Conservation (phyloP, 345 rosid species). For the Acer saccharum region DNA sequence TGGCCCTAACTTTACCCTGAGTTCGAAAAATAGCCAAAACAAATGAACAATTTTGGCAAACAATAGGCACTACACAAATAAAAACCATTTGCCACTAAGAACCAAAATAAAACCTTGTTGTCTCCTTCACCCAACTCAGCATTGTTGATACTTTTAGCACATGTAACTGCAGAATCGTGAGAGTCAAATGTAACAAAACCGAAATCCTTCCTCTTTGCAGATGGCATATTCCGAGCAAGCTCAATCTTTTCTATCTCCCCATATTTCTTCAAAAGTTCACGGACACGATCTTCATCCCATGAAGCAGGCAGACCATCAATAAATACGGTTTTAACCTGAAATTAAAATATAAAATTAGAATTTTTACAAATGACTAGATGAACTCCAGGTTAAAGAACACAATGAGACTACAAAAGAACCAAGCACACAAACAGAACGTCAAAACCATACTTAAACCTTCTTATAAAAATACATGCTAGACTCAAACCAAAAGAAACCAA, state of each 20-base stretch:
- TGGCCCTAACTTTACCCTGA: slow-evolving; percentile 96
- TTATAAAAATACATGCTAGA: not conserved
- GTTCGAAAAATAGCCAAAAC: not conserved
- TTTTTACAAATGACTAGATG: not conserved
- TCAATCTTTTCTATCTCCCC: slow-evolving; percentile 90
- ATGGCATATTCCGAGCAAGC: slow-evolving; percentile 98
- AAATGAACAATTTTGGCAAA: not conserved
- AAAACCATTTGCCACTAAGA: slow-evolving; percentile 7
- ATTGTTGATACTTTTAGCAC: slow-evolving; percentile 93
- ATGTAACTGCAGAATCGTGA: slow-evolving; percentile 88
- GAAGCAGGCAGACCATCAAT: slow-evolving; percentile 87
- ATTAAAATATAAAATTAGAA: slow-evolving; percentile 18
- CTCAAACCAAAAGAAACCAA: not conserved
- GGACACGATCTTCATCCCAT: slow-evolving; percentile 92
- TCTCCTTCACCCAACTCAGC: slow-evolving; percentile 86
- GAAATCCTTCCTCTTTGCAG: slow-evolving; percentile 94
- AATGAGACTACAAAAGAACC: not conserved
- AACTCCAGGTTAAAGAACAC: not conserved
- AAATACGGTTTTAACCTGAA: slow-evolving; percentile 91
- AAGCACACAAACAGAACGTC: not conserved
- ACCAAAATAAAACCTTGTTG: slow-evolving; percentile 53
- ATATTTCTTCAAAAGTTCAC: slow-evolving; percentile 63
- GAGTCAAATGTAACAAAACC: slow-evolving; percentile 95
- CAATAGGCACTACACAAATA: not conserved
- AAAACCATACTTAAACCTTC: not conserved